Conservation (phyloP, 1,284 basidiomycete species). For the Trichosporon sp. region DNA sequence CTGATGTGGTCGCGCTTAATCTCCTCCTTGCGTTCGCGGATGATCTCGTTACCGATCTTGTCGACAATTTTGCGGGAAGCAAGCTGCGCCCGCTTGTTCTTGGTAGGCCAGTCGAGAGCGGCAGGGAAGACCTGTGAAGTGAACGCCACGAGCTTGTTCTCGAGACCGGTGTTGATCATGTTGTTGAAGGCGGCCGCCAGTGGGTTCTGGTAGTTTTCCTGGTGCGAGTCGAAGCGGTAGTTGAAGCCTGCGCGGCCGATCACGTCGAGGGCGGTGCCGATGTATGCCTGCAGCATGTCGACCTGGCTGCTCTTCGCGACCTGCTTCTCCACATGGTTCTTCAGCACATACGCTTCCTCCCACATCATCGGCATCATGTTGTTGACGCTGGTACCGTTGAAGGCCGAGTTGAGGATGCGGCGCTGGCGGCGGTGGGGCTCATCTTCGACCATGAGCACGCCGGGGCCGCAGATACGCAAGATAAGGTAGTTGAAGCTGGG, state of each 20-base stretch:
- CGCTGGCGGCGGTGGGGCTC: constrained; percentile 54
- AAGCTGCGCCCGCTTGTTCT: neutral
- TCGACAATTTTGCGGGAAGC: neutral
- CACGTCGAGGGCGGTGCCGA: constrained; percentile 62
- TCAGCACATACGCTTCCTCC: constrained; percentile 57
- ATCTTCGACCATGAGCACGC: constrained; percentile 47
- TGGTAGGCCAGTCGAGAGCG: constrained; percentile 7
- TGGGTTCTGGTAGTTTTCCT: constrained; percentile 50
- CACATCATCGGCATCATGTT: constrained; percentile 59
- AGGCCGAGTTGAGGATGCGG: constrained; percentile 50
- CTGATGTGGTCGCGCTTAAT: constrained; percentile 18
- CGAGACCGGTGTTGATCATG: constrained; percentile 54
- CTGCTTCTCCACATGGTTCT: constrained; percentile 24
- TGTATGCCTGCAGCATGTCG: constrained; percentile 60
- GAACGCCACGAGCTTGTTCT: constrained; percentile 10
- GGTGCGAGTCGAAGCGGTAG: constrained; percentile 55
- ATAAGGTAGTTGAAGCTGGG: constrained; percentile 58
- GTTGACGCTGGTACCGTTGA: constrained; percentile 39
- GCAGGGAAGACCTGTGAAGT: too few relatives aligned
- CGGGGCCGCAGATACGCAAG: constrained; percentile 43
- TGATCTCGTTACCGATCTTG: constrained; percentile 28
- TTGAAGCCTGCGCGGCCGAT: constrained; percentile 67
- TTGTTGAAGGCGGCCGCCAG: constrained; percentile 56
- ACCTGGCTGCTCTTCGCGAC: constrained; percentile 37
- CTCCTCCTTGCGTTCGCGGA: constrained; percentile 24